Evolutionary conservation across 2,329 filamentous ascomycete species (phyloP), one percentile per base, ranked within the genome.

Genomic region (Sclerotinia spermophila): DNA sequence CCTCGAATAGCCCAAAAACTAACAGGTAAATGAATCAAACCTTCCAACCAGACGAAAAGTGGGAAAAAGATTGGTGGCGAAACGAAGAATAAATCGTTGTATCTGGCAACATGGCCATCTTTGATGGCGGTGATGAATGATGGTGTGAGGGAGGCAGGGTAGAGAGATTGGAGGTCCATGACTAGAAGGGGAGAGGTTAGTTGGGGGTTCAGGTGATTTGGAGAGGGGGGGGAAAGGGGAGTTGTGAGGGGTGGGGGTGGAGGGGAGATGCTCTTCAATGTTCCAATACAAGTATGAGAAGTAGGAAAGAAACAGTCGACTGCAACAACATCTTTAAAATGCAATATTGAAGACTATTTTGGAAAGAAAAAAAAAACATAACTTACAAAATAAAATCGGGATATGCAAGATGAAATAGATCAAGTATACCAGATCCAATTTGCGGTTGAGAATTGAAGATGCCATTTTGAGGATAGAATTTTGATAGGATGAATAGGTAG

Each of bases 21-120:
- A 27, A 90, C 76, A 0, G 89, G 89, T 0, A 88, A 78, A 78
- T 91, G 89, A 76, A 87, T 89, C 27, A 87, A 70, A 2, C 86
- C 76, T 77, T 92, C 89, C 76, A 90, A 84, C 77, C 83, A 85
- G 38, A 84, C 83, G 76, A 87, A 89, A 21, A 82, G 74, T 17
- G 80, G 81, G 77, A 91, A 91, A 85, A 87, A 92, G 5, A 82
- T 78, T 53, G 88, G 88, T 2, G 87, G 83, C 5, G 81, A 76
- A 45, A 84, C 82, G 80, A 91, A 90, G 82, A 90, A 90, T 68
- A 84, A 86, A 76, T 92, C 89, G 21, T 84, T 82, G 78, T 90
- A 90, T 1, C 84, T 89, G 2, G 81, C 77, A 72, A 90, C 82
- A 79, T 91, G 90, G 79, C 82, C 90, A 3, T 80, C 76, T 71